phyloP scores from a whole-genome alignment of 2,329 filamentous ascomycete genomes.

The Dothistroma septosporum region DNA sequence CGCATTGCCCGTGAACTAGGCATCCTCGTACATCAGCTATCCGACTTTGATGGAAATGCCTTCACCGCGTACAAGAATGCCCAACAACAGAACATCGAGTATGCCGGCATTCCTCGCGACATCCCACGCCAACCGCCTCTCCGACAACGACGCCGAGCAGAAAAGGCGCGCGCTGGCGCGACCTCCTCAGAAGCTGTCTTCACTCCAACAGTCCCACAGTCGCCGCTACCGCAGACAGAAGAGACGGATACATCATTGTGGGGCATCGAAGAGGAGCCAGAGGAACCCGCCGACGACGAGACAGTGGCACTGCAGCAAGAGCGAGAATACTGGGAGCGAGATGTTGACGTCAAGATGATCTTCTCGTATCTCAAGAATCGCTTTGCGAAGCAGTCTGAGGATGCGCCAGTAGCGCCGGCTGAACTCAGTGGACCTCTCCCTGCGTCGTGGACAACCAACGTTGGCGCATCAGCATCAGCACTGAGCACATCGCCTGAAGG shows the following conservation, averaged over 20 bases:
- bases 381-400: conserved; percentile 49
- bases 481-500: conserved; percentile 53
- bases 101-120: conserved; percentile 64
- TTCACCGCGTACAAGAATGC: conserved; percentile 75
- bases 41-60: conserved; percentile 73
- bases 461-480: conserved; percentile 34
- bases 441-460: conserved; percentile 34
- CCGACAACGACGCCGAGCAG: conserved; percentile 24
- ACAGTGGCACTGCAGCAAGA: conserved; percentile 39
- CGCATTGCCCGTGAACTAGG: conserved; percentile 84
- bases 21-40: conserved; percentile 74
- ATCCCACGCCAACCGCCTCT: conserved; percentile 23
- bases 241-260: conserved; percentile 57
- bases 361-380: conserved; percentile 80
- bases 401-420: conserved; percentile 16
- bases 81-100: conserved; percentile 55
- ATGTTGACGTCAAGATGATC: conserved; percentile 85
- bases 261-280: conserved; percentile 62
- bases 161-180: conserved; percentile 13
- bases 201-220: conserved; percentile 30
- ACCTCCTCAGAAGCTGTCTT: conserved; percentile 28
- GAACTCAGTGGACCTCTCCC: conserved; percentile 29
- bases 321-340: conserved; percentile 84
- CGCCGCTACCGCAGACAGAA: conserved; percentile 26
- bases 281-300: conserved; percentile 30